Percentiles rank a stretch among this genome's conserved stretches.
Evolutionary conservation across 2,329 filamentous ascomycete species (phyloP).

Genomic region (Epichloe coenophiala): DNA sequence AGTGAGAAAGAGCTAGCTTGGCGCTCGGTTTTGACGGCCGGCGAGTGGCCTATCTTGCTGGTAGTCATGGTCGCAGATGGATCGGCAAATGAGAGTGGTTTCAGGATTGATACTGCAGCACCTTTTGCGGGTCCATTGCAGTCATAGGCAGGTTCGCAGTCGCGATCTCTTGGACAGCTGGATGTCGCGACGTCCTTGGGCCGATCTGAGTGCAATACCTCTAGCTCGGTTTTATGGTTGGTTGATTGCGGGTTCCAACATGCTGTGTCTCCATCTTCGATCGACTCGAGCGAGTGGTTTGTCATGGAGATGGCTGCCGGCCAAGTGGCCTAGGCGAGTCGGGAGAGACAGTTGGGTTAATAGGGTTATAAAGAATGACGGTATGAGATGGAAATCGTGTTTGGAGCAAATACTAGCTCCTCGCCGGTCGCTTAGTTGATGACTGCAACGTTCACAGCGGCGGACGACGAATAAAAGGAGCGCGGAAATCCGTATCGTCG

Average conservation of each 20-base stretch:
- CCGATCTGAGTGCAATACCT: background rate
- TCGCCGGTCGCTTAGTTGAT: background rate
- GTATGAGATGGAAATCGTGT: background rate
- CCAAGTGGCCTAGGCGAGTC: background rate
- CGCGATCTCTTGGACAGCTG: slow-evolving; percentile 18
- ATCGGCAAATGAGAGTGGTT: slow-evolving; percentile 14
- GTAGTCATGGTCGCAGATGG: slow-evolving; percentile 16
- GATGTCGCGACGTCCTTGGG: background rate
- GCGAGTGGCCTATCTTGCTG: slow-evolving; percentile 18
- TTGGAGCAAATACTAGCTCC: background rate
- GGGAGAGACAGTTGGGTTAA: background rate
- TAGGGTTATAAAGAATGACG: background rate
- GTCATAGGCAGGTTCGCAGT: slow-evolving; percentile 36
- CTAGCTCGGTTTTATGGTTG: slow-evolving; percentile 13
- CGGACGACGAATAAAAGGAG: slow-evolving; percentile 1
- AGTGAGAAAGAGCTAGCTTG: slow-evolving; percentile 56
- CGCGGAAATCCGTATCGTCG: background rate
- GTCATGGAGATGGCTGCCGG: slow-evolving; percentile 32
- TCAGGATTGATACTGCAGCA: slow-evolving; percentile 8
- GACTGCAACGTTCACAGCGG: background rate
- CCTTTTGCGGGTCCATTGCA: slow-evolving; percentile 25
- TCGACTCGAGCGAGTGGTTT: slow-evolving; percentile 40
- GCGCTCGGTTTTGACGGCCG: slow-evolving; percentile 18
- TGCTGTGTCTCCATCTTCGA: slow-evolving; percentile 39
- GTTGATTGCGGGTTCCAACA: slow-evolving; percentile 31